Conservation (phyloP, 768 basidiomycete species). For the Aureoboletus auriporus region DNA sequence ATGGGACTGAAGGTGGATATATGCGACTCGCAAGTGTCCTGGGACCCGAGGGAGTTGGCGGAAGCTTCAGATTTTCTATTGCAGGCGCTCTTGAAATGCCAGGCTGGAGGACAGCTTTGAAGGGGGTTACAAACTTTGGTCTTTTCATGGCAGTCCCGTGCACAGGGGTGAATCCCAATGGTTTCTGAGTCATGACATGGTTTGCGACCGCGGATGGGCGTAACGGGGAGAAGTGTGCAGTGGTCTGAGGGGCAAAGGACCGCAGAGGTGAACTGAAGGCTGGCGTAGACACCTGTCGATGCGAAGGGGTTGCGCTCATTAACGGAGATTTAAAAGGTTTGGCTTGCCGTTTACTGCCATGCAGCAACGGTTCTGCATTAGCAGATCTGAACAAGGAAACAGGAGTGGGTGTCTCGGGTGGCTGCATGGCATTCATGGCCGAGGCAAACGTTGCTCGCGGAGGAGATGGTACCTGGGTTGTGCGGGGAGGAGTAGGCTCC, state of each 20-base stretch:
- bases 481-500: slow-evolving; percentile 1
- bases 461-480: slow-evolving; percentile 9
- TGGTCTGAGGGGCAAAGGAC: slow-evolving; percentile 7
- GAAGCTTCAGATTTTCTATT: background rate
- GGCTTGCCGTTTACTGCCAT: slow-evolving; percentile 12
- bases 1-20: slow-evolving; percentile 22
- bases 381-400: slow-evolving; percentile 24
- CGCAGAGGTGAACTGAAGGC: slow-evolving; percentile 20
- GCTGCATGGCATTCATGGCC: slow-evolving; percentile 32
- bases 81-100: slow-evolving; percentile 23
- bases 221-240: slow-evolving; percentile 29
- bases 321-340: slow-evolving; percentile 49
- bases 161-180: slow-evolving; percentile 22
- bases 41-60: background rate
- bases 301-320: slow-evolving; percentile 20
- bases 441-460: slow-evolving; percentile 34
- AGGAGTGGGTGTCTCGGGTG: slow-evolving; percentile 40
- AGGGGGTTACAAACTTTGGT: slow-evolving; percentile 56
- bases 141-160: slow-evolving; percentile 29
- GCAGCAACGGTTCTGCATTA: slow-evolving; percentile 9
- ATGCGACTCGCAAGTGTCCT: slow-evolving; percentile 8
- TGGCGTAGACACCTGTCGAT: slow-evolving; percentile 24
- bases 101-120: slow-evolving; percentile 51
- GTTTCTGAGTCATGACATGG: slow-evolving; percentile 10
- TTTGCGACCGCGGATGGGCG: slow-evolving; percentile 30